These are phyloP conservation scores for Erodium chrysanthum DNA, from an alignment of 441 rosid species.

Conservation along the genomic window DNA sequence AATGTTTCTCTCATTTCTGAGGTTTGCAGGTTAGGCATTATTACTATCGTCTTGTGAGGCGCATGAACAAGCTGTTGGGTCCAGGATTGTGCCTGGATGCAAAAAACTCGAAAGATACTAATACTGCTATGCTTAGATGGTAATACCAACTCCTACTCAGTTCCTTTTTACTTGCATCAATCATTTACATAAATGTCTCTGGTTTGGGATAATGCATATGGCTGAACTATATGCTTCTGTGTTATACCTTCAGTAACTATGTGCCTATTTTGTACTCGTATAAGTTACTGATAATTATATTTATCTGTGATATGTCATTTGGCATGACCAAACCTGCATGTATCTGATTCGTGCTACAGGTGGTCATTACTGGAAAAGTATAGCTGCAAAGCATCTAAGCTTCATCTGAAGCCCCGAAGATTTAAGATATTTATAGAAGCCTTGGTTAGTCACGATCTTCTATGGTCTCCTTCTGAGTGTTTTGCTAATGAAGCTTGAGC, in stretches of 20 bases:
- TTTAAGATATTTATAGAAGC: slow-evolving; percentile 88
- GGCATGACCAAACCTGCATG: background rate
- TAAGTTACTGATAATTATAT: no score
- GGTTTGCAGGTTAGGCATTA: slow-evolving; percentile 84
- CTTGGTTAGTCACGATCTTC: slow-evolving; percentile 54
- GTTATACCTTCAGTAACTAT: no score
- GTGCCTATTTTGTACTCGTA: no score
- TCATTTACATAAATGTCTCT: no score
- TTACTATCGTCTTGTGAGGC: slow-evolving; percentile 89
- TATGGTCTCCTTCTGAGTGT: slow-evolving; percentile 10
- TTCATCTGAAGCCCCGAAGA: slow-evolving; percentile 91
- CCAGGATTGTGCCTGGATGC: slow-evolving; percentile 89
- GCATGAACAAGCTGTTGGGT: slow-evolving; percentile 93
- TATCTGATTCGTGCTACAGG: slow-evolving; percentile 35
- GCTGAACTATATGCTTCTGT: no score
- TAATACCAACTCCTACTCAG: slow-evolving; percentile 21
- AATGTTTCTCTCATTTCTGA: slow-evolving; percentile 7
- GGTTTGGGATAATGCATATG: no score
- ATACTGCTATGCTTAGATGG: slow-evolving; percentile 99
- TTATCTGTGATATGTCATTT: background rate
- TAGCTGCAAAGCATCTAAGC: slow-evolving; percentile 97
- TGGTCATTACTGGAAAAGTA: slow-evolving; percentile 97
- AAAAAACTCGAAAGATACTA: slow-evolving; percentile 90
- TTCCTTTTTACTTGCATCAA: background rate
- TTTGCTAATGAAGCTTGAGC: slow-evolving; percentile 15